phyloP scores from a whole-genome alignment of 768 basidiomycete genomes.

The Agaricus blazei region DNA sequence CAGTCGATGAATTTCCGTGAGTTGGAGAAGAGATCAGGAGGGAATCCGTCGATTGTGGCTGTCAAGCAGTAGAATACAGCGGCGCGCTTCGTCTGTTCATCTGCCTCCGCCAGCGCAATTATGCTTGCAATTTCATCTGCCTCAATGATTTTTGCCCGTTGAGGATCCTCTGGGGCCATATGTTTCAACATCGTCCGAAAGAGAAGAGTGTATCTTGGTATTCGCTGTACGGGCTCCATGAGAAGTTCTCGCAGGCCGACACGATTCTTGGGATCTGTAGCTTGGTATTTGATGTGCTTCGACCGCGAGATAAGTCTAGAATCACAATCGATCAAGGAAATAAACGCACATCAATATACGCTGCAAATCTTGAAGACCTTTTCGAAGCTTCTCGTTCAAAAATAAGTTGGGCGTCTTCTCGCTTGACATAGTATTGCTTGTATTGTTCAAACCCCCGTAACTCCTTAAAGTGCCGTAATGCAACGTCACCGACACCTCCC shows the following conservation, averaged over 20 bases:
- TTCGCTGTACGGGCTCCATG: constrained; percentile 95
- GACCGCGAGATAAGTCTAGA: constrained; percentile 10
- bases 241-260: constrained; percentile 87
- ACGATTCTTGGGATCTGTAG: constrained; percentile 68
- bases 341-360: constrained; percentile 78
- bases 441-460: constrained; percentile 86
- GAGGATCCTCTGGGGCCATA: constrained; percentile 74
- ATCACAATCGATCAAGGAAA: constrained; percentile 7
- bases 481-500: constrained; percentile 78
- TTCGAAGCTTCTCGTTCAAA: constrained; percentile 82
- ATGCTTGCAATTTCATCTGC: constrained; percentile 85
- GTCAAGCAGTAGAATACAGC: constrained; percentile 84
- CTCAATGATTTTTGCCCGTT: constrained; percentile 73
- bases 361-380: constrained; percentile 75
- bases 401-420: constrained; percentile 87
- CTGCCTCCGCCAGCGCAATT: constrained; percentile 88
- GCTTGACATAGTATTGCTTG: constrained; percentile 85
- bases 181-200: constrained; percentile 91
- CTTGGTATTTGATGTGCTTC: constrained; percentile 85
- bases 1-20: constrained; percentile 86
- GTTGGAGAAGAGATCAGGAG: constrained; percentile 84
- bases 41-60: constrained; percentile 85
- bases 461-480: constrained; percentile 81
- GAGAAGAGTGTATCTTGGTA: constrained; percentile 90
- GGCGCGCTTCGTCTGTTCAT: constrained; percentile 87